Conservation (phyloP, 2,329 filamentous ascomycete species). For the Nectriaceae sp. region DNA sequence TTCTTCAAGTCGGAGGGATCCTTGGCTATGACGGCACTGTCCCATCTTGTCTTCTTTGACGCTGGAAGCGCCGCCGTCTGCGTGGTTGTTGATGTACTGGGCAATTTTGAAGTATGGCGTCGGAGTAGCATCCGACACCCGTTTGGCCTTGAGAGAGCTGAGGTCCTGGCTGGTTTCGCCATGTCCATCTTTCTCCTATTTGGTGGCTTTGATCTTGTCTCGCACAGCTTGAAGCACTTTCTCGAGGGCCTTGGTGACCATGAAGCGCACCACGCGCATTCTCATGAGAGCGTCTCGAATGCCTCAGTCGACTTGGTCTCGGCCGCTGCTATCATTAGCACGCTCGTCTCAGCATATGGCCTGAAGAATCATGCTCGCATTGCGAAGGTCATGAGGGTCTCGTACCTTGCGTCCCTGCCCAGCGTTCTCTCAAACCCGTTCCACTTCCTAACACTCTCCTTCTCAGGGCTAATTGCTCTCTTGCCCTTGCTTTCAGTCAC, state of each 20-base stretch:
- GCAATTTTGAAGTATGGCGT: slow-evolving; percentile 98
- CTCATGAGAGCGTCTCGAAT: slow-evolving; percentile 61
- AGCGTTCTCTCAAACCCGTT: slow-evolving; percentile 92
- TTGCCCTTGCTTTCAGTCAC: slow-evolving; percentile 79
- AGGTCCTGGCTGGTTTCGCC: slow-evolving; percentile 93
- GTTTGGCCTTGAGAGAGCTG: slow-evolving; percentile 87
- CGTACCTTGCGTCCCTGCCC: slow-evolving; percentile 78
- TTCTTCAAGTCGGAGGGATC: slow-evolving; percentile 85
- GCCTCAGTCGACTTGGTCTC: slow-evolving; percentile 82
- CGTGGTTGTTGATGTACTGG: slow-evolving; percentile 87
- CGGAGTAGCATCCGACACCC: slow-evolving; percentile 90
- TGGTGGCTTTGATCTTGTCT: slow-evolving; percentile 93
- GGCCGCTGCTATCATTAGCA: slow-evolving; percentile 78
- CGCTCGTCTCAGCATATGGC: slow-evolving; percentile 81
- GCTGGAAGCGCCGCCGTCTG: slow-evolving; percentile 90
- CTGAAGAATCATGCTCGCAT: slow-evolving; percentile 91
- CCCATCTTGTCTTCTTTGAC: slow-evolving; percentile 93
- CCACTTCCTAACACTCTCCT: slow-evolving; percentile 90
- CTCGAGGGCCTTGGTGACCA: slow-evolving; percentile 67
- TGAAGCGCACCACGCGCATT: slow-evolving; percentile 69
- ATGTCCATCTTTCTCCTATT: slow-evolving; percentile 97
- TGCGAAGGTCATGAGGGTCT: slow-evolving; percentile 85
- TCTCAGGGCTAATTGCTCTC: slow-evolving; percentile 76
- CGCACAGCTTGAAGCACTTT: slow-evolving; percentile 90
- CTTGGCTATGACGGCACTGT: slow-evolving; percentile 87